phyloP scores from a whole-genome alignment of 352 stramenopile species.

The Pseudoperonospora humuli region DNA sequence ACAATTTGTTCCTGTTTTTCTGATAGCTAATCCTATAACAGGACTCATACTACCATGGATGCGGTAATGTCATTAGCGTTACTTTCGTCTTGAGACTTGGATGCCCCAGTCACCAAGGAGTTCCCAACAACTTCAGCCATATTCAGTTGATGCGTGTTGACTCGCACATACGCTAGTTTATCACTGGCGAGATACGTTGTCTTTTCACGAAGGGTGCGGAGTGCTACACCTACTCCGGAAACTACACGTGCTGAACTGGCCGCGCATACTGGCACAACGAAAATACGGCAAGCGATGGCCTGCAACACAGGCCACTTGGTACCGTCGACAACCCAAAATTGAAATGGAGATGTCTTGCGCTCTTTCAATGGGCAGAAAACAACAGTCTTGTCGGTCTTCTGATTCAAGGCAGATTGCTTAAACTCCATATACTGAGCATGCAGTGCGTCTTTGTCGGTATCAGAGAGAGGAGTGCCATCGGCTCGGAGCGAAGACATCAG shows the following conservation, averaged over 20 bases:
- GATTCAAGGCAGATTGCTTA: conserved; percentile 26
- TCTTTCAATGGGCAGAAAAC: conserved; percentile 38
- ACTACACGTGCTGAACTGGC: conserved; percentile 6
- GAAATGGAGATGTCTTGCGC: conserved; percentile 35
- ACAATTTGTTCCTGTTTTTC: background rate
- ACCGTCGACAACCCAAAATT: conserved; percentile 54
- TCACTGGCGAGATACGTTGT: conserved; percentile 10
- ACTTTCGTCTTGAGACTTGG: conserved; percentile 3
- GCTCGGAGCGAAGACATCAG: conserved; percentile 21
- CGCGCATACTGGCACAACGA: conserved; percentile 27
- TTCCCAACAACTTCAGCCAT: conserved; percentile 7
- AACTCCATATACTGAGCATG: conserved; percentile 43
- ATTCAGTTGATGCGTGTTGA: conserved; percentile 22
- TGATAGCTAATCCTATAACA: background rate
- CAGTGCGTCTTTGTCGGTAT: conserved; percentile 31
- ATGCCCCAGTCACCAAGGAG: conserved; percentile 1
- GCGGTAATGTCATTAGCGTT: conserved; percentile 19
- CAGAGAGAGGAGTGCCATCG: conserved; percentile 12
- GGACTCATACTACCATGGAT: conserved; percentile 21
- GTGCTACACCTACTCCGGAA: conserved; percentile 1
- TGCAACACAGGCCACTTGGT: conserved; percentile 40
- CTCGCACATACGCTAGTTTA: conserved; percentile 30
- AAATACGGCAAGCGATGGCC: conserved; percentile 30
- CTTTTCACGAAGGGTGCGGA: conserved; percentile 9
- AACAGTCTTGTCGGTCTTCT: conserved; percentile 26